phyloP scores from a whole-genome alignment of 345 rosid genomes.

The Passiflora organensis region DNA sequence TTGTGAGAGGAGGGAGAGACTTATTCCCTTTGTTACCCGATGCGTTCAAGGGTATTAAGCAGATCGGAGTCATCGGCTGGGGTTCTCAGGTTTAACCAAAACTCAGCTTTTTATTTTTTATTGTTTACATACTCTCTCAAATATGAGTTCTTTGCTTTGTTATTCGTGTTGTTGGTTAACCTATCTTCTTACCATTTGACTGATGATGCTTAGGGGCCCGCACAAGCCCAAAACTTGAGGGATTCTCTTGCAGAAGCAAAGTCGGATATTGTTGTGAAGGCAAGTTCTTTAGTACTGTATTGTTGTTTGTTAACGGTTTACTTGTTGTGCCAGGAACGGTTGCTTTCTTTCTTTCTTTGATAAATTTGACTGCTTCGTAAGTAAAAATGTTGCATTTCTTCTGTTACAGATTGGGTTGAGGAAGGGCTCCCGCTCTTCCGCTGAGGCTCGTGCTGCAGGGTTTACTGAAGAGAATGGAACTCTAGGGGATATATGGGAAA shows the following conservation, averaged over 20 bases:
- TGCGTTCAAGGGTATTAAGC: constrained; percentile 84
- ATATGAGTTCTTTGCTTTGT: not conserved
- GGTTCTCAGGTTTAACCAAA: constrained; percentile 71
- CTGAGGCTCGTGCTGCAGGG: constrained; percentile 85
- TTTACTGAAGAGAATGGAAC: constrained; percentile 85
- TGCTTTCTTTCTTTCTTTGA: no score
- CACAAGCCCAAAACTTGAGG: constrained; percentile 90
- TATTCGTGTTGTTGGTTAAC: no score
- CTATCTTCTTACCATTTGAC: no score
- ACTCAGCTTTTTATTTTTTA: not conserved
- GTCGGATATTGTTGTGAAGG: constrained; percentile 82
- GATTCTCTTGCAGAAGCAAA: constrained; percentile 84
- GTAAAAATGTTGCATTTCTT: constrained; percentile 6
- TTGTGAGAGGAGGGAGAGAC: constrained; percentile 96
- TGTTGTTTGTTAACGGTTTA: not conserved
- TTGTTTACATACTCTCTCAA: not conserved
- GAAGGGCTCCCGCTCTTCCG: constrained; percentile 80
- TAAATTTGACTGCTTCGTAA: no score
- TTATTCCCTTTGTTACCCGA: constrained; percentile 75
- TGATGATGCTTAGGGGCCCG: constrained; percentile 56
- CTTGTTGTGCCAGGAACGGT: no score
- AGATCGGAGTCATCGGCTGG: constrained; percentile 94
- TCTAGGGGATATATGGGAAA: constrained; percentile 85
- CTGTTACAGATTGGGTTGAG: constrained; percentile 67
- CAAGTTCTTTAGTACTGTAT: constrained; percentile 13